Base-by-base conservation (phyloP, 1,139 yeast species). In the Debaryomyces fabryi region DNA sequence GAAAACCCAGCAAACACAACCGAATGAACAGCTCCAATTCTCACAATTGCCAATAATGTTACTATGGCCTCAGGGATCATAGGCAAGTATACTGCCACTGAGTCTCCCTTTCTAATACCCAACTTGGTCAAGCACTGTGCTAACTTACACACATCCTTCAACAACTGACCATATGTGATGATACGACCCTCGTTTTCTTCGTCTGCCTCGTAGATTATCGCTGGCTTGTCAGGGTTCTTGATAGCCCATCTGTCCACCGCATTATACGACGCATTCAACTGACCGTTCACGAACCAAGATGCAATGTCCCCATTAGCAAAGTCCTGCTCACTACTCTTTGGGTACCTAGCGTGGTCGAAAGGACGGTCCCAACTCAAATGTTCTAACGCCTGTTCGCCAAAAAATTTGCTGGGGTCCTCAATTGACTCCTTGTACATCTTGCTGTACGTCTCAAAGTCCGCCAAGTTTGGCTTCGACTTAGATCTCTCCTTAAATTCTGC, bases 1-100 rank as follows among this genome's bases (percentile, higher is more conserved):
- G 88, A 81, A 65, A 87, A 88, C 1, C 96, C 96, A 6, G 96
- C 96, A 72, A 88, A 88, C 18, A 88, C 87, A 40, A 87, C 95
- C 9, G 92, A 85, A 67, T 88, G 96, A 46, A 87, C 74, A 2
- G 95, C 96, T 53, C 96, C 95, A 53, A 88, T 77, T 69, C 96
- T 79, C 20, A 78, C 77, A 64, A 87, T 85, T 23, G 95, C 93
- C 69, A 88, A 71, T 54, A 88, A 69, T 1, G 95, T 80, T 39
- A 86, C 78, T 52, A 88, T 60, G 2, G 93, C 92, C 68, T 87
- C 91, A 25, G 95, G 93, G 54, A 86, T 85, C 96, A 88, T 88
- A 56, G 95, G 96, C 66, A 88, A 75, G 66, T 88, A 88, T 43
- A 88, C 92, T 2, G 95, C 95, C 39, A 88, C 93, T 6, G 92